Conservation (phyloP, 805 yeast genomes). For the Yamadazyma sp. region DNA sequence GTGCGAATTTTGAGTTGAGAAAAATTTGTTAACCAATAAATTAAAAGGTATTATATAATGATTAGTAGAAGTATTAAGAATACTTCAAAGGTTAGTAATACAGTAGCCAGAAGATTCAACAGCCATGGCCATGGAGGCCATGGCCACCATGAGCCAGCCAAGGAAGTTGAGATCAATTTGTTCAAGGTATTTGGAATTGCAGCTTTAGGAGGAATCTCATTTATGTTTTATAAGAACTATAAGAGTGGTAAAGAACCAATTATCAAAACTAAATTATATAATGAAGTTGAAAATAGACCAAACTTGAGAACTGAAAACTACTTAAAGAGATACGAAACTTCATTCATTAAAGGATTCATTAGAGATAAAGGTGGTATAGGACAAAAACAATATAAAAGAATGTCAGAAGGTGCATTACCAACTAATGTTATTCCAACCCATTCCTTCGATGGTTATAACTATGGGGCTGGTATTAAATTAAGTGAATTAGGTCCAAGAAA, state of each 20-base stretch:
- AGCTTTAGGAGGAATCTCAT: slow-evolving; percentile 33
- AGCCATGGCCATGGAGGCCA: slow-evolving; percentile 16
- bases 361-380: slow-evolving; percentile 47
- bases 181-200: slow-evolving; percentile 42
- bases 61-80: slow-evolving; percentile 10
- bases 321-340: slow-evolving; percentile 36
- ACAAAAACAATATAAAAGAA: slow-evolving; percentile 37
- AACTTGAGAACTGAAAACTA: slow-evolving; percentile 35
- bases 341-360: slow-evolving; percentile 40
- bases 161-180: slow-evolving; percentile 35
- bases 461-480: slow-evolving; percentile 44
- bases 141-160: slow-evolving; percentile 18
- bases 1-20: slow-evolving; percentile 4
- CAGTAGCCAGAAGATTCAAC: slow-evolving; percentile 18
- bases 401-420: slow-evolving; percentile 23
- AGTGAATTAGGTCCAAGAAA: slow-evolving; percentile 44
- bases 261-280: slow-evolving; percentile 35
- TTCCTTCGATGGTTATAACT: slow-evolving; percentile 39
- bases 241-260: slow-evolving; percentile 33
- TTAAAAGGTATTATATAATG: slow-evolving; percentile 11
- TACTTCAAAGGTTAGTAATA: slow-evolving; percentile 6
- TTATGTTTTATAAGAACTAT: slow-evolving; percentile 29
- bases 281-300: slow-evolving; percentile 28
- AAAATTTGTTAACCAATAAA: slow-evolving; percentile 11
- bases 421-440: slow-evolving; percentile 37